These are phyloP conservation scores for Zygotorulaspora sp. DNA, from an alignment of 805 yeast species.

Conservation along the genomic window DNA sequence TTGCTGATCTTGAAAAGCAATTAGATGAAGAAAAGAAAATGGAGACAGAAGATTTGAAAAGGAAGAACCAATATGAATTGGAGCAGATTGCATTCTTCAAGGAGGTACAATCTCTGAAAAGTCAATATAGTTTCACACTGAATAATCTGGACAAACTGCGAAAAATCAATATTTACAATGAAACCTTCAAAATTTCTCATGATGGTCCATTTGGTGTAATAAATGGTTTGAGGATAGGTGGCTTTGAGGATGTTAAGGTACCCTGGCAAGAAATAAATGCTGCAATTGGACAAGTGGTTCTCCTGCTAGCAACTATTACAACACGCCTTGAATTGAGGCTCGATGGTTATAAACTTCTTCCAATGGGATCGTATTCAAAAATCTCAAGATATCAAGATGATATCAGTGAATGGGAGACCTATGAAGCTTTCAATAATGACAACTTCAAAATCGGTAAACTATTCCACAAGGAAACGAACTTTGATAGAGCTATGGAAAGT, in stretches of 20 bases:
- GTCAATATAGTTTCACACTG: slow-evolving; percentile 57
- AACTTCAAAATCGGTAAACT: slow-evolving; percentile 64
- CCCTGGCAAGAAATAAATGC: slow-evolving; percentile 92
- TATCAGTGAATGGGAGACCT: slow-evolving; percentile 40
- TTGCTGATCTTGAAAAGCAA: slow-evolving; percentile 45
- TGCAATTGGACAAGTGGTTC: slow-evolving; percentile 79
- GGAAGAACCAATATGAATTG: slow-evolving; percentile 52
- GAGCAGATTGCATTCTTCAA: slow-evolving; percentile 47
- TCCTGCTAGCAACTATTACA: slow-evolving; percentile 61
- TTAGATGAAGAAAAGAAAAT: slow-evolving; percentile 44
- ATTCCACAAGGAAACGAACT: slow-evolving; percentile 61
- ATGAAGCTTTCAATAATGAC: slow-evolving; percentile 64
- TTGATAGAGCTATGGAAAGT: slow-evolving; percentile 80
- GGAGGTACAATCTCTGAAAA: slow-evolving; percentile 58
- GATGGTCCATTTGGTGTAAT: slow-evolving; percentile 85
- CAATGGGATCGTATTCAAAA: slow-evolving; percentile 80
- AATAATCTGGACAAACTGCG: slow-evolving; percentile 67
- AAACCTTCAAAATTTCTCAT: slow-evolving; percentile 76
- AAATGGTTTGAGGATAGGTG: slow-evolving; percentile 79
- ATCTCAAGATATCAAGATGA: slow-evolving; percentile 46
- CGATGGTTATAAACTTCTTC: slow-evolving; percentile 59
- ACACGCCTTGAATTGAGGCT: slow-evolving; percentile 52
- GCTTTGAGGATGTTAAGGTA: slow-evolving; percentile 52
- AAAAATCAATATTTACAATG: slow-evolving; percentile 75
- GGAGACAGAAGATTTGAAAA: slow-evolving; percentile 42